Percentiles rank a stretch among this genome's conserved stretches.
Evolutionary conservation across 2,329 filamentous ascomycete species (phyloP).

Genomic region (Talaromyces sp.): DNA sequence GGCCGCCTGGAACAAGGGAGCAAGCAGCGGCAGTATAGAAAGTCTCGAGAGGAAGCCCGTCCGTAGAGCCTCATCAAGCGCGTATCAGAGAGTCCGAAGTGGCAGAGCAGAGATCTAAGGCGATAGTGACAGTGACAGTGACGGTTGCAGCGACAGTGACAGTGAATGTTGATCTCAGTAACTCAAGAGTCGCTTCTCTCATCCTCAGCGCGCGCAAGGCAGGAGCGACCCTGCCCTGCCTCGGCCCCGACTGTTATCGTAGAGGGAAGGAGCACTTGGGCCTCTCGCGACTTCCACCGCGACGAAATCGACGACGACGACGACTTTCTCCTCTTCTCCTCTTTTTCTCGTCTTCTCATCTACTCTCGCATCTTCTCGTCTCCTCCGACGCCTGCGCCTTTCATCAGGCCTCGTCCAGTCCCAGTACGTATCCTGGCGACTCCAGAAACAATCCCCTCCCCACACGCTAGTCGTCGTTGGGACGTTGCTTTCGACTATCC

Average conservation of each 20-base stretch:
- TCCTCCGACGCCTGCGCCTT: slow-evolving; percentile 4
- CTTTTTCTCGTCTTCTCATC: slow-evolving; percentile 13
- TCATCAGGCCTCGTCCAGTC: not conserved
- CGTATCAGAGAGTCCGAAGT: not conserved
- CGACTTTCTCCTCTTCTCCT: not conserved
- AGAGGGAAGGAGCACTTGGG: not conserved
- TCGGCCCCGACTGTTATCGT: slow-evolving; percentile 14
- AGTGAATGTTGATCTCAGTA: not conserved
- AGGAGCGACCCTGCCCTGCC: not conserved
- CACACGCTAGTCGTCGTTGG: not conserved
- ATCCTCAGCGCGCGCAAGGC: too few species aligned
- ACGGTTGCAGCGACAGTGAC: not conserved
- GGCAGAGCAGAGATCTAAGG: not conserved
- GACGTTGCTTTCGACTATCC: not conserved
- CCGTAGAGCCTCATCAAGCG: not conserved
- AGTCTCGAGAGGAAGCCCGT: not conserved
- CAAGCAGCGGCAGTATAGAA: not conserved
- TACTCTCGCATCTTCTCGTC: not conserved
- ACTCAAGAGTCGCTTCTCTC: not conserved
- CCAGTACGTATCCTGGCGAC: not conserved
- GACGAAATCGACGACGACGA: not conserved
- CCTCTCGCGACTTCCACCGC: not conserved
- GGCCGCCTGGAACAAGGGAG: not conserved
- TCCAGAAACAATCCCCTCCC: not conserved
- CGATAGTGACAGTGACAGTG: not conserved